phyloP scores from a whole-genome alignment of 2,329 filamentous ascomycete species.

The Aspergillus sp. region DNA sequence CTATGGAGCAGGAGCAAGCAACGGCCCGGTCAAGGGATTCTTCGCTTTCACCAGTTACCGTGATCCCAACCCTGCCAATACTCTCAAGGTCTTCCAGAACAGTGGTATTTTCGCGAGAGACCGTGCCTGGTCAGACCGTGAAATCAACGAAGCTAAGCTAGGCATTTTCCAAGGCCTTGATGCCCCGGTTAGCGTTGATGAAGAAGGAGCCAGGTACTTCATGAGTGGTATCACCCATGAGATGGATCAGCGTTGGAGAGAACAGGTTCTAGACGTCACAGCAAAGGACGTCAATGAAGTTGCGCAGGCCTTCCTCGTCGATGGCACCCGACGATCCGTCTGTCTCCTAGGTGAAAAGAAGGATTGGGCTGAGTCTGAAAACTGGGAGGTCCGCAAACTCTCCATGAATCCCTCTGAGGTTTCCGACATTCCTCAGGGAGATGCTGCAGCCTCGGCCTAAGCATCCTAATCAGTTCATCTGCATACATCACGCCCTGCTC shows the following conservation, averaged over 20 bases:
- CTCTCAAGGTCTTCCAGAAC: slow-evolving; percentile 77
- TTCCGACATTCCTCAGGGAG: slow-evolving; percentile 4
- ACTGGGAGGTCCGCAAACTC: slow-evolving; percentile 76
- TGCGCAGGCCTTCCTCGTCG: slow-evolving; percentile 78
- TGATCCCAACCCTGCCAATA: slow-evolving; percentile 91
- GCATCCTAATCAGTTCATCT: neutral
- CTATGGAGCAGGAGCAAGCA: slow-evolving; percentile 88
- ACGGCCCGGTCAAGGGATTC: slow-evolving; percentile 73
- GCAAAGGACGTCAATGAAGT: slow-evolving; percentile 75
- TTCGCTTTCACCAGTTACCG: slow-evolving; percentile 97
- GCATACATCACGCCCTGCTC: neutral
- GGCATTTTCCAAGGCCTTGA: slow-evolving; percentile 91
- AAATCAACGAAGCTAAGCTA: slow-evolving; percentile 94
- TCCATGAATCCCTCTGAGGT: slow-evolving; percentile 50
- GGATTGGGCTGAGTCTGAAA: slow-evolving; percentile 66
- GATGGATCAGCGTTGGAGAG: slow-evolving; percentile 82
- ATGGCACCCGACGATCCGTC: slow-evolving; percentile 61
- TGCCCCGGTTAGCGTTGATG: slow-evolving; percentile 80
- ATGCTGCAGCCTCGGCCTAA: slow-evolving; percentile 26
- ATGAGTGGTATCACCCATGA: slow-evolving; percentile 80
- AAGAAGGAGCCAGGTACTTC: slow-evolving; percentile 85
- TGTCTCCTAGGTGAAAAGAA: slow-evolving; percentile 81
- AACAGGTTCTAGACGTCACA: slow-evolving; percentile 82
- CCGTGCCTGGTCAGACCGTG: slow-evolving; percentile 75
- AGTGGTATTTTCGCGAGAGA: slow-evolving; percentile 82